phyloP scores from a whole-genome alignment of 441 rosid species.

The Isatis lusitanica region DNA sequence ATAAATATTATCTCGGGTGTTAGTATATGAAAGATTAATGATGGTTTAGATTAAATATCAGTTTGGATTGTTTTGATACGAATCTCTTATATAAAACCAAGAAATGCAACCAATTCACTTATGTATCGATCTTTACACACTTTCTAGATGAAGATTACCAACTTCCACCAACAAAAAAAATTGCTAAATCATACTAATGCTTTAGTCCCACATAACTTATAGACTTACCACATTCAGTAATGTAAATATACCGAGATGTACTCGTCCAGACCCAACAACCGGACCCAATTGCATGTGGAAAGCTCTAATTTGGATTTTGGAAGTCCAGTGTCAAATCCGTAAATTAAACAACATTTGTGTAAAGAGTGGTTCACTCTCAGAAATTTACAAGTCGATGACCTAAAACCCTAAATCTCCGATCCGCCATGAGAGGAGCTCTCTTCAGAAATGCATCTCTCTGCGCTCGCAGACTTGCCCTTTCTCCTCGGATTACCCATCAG shows the following conservation, averaged over 20 bases:
- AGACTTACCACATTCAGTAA: background rate
- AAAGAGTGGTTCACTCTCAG: background rate
- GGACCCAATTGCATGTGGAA: no score
- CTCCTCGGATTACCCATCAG: conserved; percentile 26
- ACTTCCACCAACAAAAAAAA: background rate
- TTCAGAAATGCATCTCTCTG: conserved; percentile 34
- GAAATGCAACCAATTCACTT: background rate
- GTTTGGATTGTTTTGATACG: background rate
- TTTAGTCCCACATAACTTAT: background rate
- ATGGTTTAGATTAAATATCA: background rate
- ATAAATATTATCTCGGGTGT: background rate
- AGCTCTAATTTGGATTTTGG: no score
- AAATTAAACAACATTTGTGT: background rate
- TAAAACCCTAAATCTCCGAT: conserved; percentile 40
- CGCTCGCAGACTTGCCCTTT: conserved; percentile 28
- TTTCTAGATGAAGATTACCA: background rate
- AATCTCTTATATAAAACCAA: background rate
- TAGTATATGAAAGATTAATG: background rate
- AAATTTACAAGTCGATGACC: background rate
- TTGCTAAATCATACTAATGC: background rate
- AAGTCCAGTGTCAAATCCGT: conserved; percentile 18
- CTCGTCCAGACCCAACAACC: no score
- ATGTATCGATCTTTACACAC: background rate
- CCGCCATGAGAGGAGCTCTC: conserved; percentile 42
- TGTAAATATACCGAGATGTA: background rate